A percentile compares a stretch with the other conserved stretches of the same genome.
phyloP scores from a whole-genome alignment of 2,329 filamentous ascomycete genomes.

The Hymenoscyphus salicellus region DNA sequence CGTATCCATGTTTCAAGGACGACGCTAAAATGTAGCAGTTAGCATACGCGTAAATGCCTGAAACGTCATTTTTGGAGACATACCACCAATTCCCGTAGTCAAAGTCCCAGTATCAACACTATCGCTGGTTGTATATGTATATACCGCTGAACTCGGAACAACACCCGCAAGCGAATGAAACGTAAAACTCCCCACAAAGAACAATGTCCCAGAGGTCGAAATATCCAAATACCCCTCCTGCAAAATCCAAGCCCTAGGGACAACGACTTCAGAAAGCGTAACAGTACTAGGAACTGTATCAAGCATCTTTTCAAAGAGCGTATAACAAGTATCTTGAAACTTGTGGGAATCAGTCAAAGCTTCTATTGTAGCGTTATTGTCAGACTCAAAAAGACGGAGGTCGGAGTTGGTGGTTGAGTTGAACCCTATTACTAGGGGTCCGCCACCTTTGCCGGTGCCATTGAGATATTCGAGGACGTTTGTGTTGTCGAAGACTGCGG shows the following conservation, averaged over 20 bases:
- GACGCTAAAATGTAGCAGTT: background rate
- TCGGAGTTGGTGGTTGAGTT: slow-evolving; percentile 18
- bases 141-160: background rate
- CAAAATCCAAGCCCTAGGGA: slow-evolving; percentile 10
- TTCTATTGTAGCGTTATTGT: slow-evolving; percentile 19
- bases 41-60: too few relatives aligned
- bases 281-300: slow-evolving; percentile 14
- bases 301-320: slow-evolving; percentile 17
- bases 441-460: slow-evolving; percentile 44
- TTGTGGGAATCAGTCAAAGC: slow-evolving; percentile 9
- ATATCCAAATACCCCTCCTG: slow-evolving; percentile 7
- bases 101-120: background rate
- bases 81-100: background rate
- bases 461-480: slow-evolving; percentile 51
- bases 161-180: background rate
- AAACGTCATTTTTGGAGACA: too few relatives aligned
- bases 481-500: slow-evolving; percentile 51
- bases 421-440: slow-evolving; percentile 40
- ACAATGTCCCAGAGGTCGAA: slow-evolving; percentile 2
- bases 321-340: slow-evolving; percentile 16
- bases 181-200: background rate
- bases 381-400: slow-evolving; percentile 19
- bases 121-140: background rate
- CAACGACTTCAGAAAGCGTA: slow-evolving; percentile 10
- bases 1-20: background rate